Conservation (phyloP, 805 yeast species). For the Teunomyces barrocoloradensis region DNA sequence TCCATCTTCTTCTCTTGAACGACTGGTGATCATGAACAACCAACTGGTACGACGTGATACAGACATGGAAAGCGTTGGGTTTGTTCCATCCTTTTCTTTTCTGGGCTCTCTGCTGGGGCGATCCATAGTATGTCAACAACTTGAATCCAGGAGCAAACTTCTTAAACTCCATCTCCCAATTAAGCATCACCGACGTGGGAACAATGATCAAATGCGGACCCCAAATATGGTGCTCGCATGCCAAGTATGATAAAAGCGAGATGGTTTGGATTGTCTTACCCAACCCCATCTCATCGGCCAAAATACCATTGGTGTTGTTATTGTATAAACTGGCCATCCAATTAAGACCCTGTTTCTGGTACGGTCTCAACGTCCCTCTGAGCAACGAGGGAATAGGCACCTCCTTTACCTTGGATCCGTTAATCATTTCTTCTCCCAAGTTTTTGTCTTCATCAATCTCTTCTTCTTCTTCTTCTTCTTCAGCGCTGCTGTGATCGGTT, state of each 20-base stretch:
- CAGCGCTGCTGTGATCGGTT: constrained; percentile 13
- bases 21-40: constrained; percentile 98
- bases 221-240: constrained; percentile 93
- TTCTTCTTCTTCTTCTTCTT: constrained; percentile 9
- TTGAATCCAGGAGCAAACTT: constrained; percentile 98
- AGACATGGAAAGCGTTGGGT: constrained; percentile 92
- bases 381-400: constrained; percentile 76
- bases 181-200: constrained; percentile 94
- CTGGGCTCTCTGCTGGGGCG: constrained; percentile 94
- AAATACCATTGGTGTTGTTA: constrained; percentile 89
- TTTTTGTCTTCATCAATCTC: constrained; percentile 17
- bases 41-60: constrained; percentile 94
- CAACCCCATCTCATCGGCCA: constrained; percentile 99
- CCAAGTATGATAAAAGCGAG: constrained; percentile 77
- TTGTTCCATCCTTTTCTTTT: constrained; percentile 98
- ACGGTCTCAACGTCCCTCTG: constrained; percentile 80
- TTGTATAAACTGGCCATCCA: constrained; percentile 95
- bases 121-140: constrained; percentile 91
- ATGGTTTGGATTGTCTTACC: constrained; percentile 98
- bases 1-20: constrained; percentile 90
- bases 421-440: constrained; percentile 30
- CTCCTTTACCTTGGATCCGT: constrained; percentile 48
- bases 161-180: constrained; percentile 99
- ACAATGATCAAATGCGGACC: constrained; percentile 97
- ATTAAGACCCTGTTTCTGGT: constrained; percentile 93